phyloP scores from a whole-genome alignment of 352 stramenopile genomes.

The Ochromonadaceae sp. region DNA sequence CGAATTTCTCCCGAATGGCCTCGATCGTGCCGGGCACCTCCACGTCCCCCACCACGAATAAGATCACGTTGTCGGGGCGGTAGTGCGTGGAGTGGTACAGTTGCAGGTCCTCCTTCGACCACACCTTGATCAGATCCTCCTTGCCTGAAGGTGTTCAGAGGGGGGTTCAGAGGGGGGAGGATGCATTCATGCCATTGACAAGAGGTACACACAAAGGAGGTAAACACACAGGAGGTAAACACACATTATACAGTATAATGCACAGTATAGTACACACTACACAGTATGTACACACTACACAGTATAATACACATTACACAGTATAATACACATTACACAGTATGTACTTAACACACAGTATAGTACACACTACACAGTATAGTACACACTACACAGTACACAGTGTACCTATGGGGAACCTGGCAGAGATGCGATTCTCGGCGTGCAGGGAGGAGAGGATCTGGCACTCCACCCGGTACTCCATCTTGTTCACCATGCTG shows the following conservation, averaged over 20 bases:
- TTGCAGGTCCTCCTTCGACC: constrained; percentile 51
- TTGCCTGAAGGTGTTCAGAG: constrained; percentile 60
- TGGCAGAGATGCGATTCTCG: constrained; percentile 57
- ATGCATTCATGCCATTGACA: too few species aligned
- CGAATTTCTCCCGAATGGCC: constrained; percentile 56
- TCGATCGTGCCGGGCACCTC: constrained; percentile 43
- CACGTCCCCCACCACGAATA: constrained; percentile 62
- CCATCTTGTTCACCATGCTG: constrained; percentile 72
- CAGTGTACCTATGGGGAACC: too few species aligned
- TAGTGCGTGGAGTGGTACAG: constrained; percentile 65
- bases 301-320: too few species aligned
- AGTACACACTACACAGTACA: too few species aligned
- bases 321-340: too few species aligned
- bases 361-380: too few species aligned
- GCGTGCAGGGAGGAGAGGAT: constrained; percentile 57
- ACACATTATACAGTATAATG: too few species aligned
- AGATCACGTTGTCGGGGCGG: constrained; percentile 58
- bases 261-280: too few species aligned
- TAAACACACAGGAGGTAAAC: too few species aligned
- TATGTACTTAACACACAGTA: too few species aligned
- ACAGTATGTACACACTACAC: too few species aligned
- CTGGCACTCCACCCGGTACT: constrained; percentile 69
- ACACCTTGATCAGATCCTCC: constrained; percentile 47
- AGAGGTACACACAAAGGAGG: too few species aligned
- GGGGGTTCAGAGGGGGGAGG: not conserved